Conservation (phyloP, 768 basidiomycete species). For the Leccinum broughii region DNA sequence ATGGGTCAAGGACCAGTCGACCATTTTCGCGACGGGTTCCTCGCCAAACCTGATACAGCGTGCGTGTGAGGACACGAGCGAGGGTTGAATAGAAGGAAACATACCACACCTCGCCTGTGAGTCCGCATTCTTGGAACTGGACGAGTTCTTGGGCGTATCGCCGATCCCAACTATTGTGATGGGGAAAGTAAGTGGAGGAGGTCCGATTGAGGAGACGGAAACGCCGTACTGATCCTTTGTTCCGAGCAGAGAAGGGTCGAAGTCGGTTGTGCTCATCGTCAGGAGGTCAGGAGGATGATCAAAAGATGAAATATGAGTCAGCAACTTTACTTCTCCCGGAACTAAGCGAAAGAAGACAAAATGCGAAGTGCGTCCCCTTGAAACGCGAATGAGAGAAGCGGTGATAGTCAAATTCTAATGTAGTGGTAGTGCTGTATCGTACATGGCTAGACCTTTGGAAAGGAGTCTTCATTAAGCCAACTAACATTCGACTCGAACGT, state of each 20-base stretch:
- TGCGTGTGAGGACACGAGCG: background rate
- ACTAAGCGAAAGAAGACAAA: too few relatives aligned
- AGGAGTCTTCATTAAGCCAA: slow-evolving; percentile 4
- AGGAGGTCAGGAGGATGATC: slow-evolving; percentile 2
- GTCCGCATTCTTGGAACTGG: slow-evolving; percentile 75
- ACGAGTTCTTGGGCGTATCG: slow-evolving; percentile 70
- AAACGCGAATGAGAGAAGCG: background rate
- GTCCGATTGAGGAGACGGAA: background rate
- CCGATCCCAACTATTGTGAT: slow-evolving; percentile 63
- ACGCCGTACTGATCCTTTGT: slow-evolving; percentile 72
- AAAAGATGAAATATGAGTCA: background rate
- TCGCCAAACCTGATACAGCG: slow-evolving; percentile 67
- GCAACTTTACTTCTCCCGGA: background rate
- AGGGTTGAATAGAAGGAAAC: slow-evolving; percentile 15
- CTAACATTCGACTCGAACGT: background rate
- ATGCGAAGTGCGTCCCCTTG: background rate
- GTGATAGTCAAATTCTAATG: slow-evolving; percentile 17
- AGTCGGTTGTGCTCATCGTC: slow-evolving; percentile 42
- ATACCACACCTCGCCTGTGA: slow-evolving; percentile 86
- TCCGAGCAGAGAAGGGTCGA: slow-evolving; percentile 73
- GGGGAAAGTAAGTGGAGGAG: slow-evolving; percentile 1
- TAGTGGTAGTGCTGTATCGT: slow-evolving; percentile 18
- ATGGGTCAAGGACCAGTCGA: slow-evolving; percentile 64
- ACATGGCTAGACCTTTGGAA: slow-evolving; percentile 16
- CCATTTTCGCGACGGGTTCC: slow-evolving; percentile 77